A percentile compares a stretch with the other conserved stretches of the same genome.
phyloP scores from a whole-genome alignment of 495 filamentous ascomycete genomes.

The Neurospora sp. region DNA sequence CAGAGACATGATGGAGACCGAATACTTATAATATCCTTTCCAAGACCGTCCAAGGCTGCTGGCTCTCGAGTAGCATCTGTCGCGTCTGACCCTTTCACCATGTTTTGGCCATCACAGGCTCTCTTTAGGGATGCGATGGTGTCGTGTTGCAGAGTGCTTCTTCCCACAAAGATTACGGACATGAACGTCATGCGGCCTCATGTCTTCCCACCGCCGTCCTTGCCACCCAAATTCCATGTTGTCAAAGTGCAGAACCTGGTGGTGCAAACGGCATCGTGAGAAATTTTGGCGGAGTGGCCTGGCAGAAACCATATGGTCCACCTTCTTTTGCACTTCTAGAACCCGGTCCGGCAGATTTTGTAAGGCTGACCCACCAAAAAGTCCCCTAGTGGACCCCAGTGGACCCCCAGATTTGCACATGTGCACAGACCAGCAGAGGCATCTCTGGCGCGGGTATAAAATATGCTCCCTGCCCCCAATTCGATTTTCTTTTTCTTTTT shows the following conservation, averaged over 20 bases:
- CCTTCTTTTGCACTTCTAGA: constrained; percentile 11
- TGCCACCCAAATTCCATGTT: not conserved
- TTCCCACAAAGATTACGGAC: not conserved
- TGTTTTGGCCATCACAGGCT: not conserved
- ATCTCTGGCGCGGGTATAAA: constrained; percentile 27
- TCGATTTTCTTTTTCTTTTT: constrained; percentile 27
- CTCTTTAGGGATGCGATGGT: not conserved
- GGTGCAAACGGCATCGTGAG: not conserved
- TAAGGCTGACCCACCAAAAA: not conserved
- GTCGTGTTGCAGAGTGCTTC: not conserved
- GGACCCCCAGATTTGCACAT: constrained; percentile 26
- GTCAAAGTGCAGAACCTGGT: not conserved
- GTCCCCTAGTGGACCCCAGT: not conserved
- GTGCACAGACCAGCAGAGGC: constrained; percentile 18
- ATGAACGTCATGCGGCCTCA: not conserved
- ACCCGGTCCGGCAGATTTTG: not conserved
- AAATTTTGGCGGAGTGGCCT: constrained; percentile 24
- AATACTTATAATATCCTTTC: not conserved
- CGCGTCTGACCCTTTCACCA: no score
- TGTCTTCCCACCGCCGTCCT: not conserved
- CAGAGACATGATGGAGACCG: not conserved
- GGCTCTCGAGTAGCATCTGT: not conserved
- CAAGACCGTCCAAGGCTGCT: not conserved
- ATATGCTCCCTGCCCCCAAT: constrained; percentile 1
- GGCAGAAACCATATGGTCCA: constrained; percentile 19